Percentiles rank a stretch among this genome's conserved stretches.
phyloP scores from a whole-genome alignment of 2,329 filamentous ascomycete genomes.

The Botrytis paeoniae region DNA sequence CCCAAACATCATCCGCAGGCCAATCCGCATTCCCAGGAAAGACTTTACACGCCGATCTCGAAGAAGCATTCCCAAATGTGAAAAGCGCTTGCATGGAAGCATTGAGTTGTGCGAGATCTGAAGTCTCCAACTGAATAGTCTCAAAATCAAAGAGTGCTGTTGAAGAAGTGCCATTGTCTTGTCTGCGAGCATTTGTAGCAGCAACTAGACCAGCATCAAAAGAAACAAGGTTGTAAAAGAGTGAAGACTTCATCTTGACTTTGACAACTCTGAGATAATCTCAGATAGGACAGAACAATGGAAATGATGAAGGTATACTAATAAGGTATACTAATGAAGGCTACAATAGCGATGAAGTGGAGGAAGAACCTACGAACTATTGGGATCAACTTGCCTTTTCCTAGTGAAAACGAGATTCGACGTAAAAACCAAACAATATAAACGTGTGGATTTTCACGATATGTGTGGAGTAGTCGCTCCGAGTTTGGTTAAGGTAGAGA shows the following conservation, averaged over 20 bases:
- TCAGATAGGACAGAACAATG: background rate
- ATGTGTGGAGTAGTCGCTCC: constrained; percentile 1
- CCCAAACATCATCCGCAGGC: constrained; percentile 49
- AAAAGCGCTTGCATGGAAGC: constrained; percentile 13
- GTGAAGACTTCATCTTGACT: constrained; percentile 7
- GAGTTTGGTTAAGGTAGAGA: background rate
- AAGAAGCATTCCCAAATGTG: constrained; percentile 2
- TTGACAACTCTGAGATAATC: background rate
- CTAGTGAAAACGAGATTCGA: background rate
- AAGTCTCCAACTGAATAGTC: background rate
- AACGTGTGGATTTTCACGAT: background rate
- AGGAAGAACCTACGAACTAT: background rate
- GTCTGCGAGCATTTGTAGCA: background rate
- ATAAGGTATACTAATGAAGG: background rate
- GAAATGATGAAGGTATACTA: background rate
- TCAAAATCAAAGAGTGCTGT: constrained; percentile 5
- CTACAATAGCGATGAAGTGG: background rate
- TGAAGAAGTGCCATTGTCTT: background rate
- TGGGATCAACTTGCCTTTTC: constrained; percentile 1
- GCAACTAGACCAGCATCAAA: background rate
- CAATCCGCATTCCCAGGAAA: constrained; percentile 39
- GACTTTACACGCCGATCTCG: constrained; percentile 24
- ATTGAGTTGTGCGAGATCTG: constrained; percentile 5
- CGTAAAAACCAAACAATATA: background rate
- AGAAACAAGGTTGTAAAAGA: background rate